These are phyloP conservation scores for Elongisporangium prolatum DNA, from an alignment of 352 stramenopile genomes.

Conservation along the genomic window DNA sequence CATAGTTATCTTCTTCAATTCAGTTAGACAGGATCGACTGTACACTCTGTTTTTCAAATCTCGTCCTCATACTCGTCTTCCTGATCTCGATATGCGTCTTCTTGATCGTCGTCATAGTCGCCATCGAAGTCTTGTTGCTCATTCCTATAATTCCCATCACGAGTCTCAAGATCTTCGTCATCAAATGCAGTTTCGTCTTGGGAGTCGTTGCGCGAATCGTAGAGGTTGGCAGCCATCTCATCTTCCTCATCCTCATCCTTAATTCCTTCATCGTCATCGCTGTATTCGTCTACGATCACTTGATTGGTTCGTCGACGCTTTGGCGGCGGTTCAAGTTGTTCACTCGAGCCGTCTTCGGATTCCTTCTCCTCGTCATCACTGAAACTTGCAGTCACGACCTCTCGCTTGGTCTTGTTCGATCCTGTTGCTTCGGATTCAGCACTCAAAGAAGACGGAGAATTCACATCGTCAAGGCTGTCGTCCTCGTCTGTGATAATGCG, in stretches of 20 bases:
- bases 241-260: conserved; percentile 19
- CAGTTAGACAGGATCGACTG: not conserved
- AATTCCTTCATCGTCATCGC: conserved; percentile 24
- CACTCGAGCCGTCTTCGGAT: conserved; percentile 13
- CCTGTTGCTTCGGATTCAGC: not conserved
- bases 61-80: too few species aligned
- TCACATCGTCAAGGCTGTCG: not conserved
- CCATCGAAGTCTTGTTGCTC: conserved; percentile 7
- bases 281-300: conserved; percentile 14
- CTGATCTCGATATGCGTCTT: conserved; percentile 21
- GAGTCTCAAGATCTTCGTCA: conserved; percentile 20
- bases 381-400: not conserved
- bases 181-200: conserved; percentile 11
- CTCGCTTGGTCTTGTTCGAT: not conserved
- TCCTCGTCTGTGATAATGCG: not conserved
- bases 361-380: conserved; percentile 3
- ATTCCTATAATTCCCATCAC: conserved; percentile 11
- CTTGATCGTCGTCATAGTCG: conserved; percentile 7
- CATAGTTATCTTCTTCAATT: not conserved
- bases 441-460: not conserved
- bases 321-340: not conserved
- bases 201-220: not conserved
- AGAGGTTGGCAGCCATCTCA: not conserved
- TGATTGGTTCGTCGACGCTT: not conserved
- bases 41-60: too few species aligned